Base-by-base conservation (phyloP, 495 filamentous ascomycete genomes). In the Neurospora sp. region DNA sequence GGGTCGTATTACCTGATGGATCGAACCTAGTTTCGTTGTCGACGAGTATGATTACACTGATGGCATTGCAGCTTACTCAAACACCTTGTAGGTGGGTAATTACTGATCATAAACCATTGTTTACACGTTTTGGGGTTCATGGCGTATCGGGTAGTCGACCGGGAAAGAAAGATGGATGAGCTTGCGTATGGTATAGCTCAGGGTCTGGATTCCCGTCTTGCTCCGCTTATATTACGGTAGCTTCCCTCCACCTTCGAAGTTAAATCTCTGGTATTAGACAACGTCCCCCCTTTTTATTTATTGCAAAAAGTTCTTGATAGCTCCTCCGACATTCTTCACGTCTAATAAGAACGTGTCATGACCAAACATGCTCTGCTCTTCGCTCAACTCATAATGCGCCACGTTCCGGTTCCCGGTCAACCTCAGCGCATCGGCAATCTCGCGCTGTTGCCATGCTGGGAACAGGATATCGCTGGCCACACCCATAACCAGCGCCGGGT, bases 341-440 rank as follows among this genome's bases (percentile, higher is more conserved):
- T 99, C 96, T 27, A 99, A 82, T 72, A 99, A 83, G 77, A 99
- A 99, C 3, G 94, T 98, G 78, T 99, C 96, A 80, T 99, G 96
- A 6, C 96, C 96, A 78, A 98, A 99, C 73, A 97, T 75, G 70
- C 93, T 97, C 73, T 93, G 85, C 81, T 97, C 94, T 82, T 97
- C 94, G 48, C 94, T 96, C 38, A 98, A 83, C 80, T 99, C 96
- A 9, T 94, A 87, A 83, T 99, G 94, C 70, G 89, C 89, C 2
- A 98, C 94, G 10, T 83, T 88, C 71, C 86, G 82, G 76, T 97
- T 98, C 3, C 96, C 96, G 0, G 87, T 86, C 39, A 85, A 86
- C 70, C 89, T 87, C 75, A 99, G 82, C 1, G 96, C 91, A 78
- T 93, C 89, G 3, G 96, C 96, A 74, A 98, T 90, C 82, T 99